A percentile compares a stretch with the other conserved stretches of the same genome.
These are phyloP conservation scores for Danielia reshetovae DNA, from an alignment of 805 yeast species.

Conservation along the genomic window DNA sequence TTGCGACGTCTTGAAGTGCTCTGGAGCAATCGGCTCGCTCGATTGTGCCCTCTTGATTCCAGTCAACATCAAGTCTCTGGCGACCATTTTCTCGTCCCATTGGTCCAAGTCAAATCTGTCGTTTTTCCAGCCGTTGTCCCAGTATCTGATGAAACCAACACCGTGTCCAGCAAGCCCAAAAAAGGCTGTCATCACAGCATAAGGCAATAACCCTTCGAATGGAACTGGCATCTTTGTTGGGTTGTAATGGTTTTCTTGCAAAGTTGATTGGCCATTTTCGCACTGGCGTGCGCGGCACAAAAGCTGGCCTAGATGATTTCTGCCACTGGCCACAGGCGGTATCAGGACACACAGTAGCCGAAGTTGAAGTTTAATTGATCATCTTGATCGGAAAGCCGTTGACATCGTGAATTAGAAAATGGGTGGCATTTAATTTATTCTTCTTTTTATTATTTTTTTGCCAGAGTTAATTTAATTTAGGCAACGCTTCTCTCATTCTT, in stretches of 20 bases:
- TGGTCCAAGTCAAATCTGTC: conserved; percentile 42
- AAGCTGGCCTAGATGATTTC: too few species aligned
- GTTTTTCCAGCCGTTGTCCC: conserved; percentile 48
- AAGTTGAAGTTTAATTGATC: too few species aligned
- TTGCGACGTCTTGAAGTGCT: conserved; percentile 66
- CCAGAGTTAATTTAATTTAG: too few species aligned
- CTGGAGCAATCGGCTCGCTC: conserved; percentile 67
- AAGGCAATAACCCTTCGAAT: conserved; percentile 45
- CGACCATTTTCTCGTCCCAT: conserved; percentile 50
- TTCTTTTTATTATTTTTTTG: too few species aligned
- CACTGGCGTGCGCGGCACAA: conserved; percentile 12
- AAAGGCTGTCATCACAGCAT: conserved; percentile 43
- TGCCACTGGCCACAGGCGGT: too few species aligned
- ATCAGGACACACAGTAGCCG: too few species aligned
- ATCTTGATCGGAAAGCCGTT: too few species aligned
- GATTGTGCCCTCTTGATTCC: conserved; percentile 70
- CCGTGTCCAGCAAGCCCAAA: conserved; percentile 46
- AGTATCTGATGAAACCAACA: conserved; percentile 41
- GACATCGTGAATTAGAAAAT: too few species aligned
- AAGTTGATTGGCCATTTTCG: conserved; percentile 19
- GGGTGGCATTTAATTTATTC: too few species aligned
- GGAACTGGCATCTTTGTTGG: conserved; percentile 39
- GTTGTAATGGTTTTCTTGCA: conserved; percentile 3
- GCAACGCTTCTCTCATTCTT: too few species aligned
- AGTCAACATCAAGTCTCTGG: conserved; percentile 73